Evolutionary conservation across 768 basidiomycete genomes (phyloP).

Genomic region (Boletales sp.): DNA sequence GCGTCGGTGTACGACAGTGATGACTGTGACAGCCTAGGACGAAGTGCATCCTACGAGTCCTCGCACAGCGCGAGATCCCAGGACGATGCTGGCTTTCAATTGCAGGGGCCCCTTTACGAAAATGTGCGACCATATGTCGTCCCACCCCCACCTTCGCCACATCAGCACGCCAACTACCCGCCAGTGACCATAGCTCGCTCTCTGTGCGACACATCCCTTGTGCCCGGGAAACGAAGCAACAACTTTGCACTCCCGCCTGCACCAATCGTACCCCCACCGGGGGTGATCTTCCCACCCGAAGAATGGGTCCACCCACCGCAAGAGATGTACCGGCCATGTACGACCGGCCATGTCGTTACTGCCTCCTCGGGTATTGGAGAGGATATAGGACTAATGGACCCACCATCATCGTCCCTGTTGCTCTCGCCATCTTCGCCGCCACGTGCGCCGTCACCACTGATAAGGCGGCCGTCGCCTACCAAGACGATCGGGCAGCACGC

Average conservation of each 20-base stretch:
- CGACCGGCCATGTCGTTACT: conserved; percentile 1
- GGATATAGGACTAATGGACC: conserved; percentile 1
- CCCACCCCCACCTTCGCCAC: conserved; percentile 7
- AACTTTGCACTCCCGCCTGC: conserved; percentile 1
- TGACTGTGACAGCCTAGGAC: conserved; percentile 23
- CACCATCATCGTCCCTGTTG: conserved; percentile 11
- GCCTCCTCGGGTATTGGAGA: conserved; percentile 3
- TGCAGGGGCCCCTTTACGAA: conserved; percentile 4
- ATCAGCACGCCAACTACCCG: conserved; percentile 10
- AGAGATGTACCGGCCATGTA: conserved; percentile 12
- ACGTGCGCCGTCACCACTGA: conserved; percentile 6
- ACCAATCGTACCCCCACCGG: conserved; percentile 24
- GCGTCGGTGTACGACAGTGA: conserved; percentile 29
- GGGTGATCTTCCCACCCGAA: conserved; percentile 21
- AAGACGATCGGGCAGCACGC: conserved; percentile 2
- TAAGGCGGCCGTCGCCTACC: conserved; percentile 14
- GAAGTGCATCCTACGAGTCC: conserved; percentile 18
- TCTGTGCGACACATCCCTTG: conserved; percentile 9
- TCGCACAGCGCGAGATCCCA: conserved; percentile 2
- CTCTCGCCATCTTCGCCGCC: conserved; percentile 14
- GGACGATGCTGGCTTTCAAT: conserved; percentile 6
- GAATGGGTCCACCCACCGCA: conserved; percentile 14
- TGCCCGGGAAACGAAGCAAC: conserved; percentile 7
- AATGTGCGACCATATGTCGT: conserved; percentile 12
- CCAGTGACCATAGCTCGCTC: background rate